Conservation (phyloP, 768 basidiomycete species). For the Basidioascus undulatus region DNA sequence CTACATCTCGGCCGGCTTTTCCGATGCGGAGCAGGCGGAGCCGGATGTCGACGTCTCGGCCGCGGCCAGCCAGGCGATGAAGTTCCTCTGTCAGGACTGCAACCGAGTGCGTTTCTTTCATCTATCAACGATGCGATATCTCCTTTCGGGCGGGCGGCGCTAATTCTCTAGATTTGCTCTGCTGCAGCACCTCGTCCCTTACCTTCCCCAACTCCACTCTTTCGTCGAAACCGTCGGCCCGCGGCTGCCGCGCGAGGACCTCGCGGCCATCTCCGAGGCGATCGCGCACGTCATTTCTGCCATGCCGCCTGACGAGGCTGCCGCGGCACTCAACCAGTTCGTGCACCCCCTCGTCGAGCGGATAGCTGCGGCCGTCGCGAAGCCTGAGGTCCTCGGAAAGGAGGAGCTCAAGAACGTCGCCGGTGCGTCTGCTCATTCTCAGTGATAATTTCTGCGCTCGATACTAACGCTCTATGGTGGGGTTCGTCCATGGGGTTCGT, state of each 20-base stretch:
- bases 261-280: slow-evolving; percentile 78
- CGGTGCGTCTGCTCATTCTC: slow-evolving; percentile 27
- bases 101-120: slow-evolving; percentile 35
- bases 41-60: slow-evolving; percentile 55
- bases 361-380: slow-evolving; percentile 38
- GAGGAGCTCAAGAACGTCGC: slow-evolving; percentile 42
- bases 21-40: slow-evolving; percentile 26
- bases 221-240: slow-evolving; percentile 60
- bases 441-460: background rate
- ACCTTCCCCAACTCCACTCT: slow-evolving; percentile 69
- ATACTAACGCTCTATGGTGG: no score
- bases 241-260: slow-evolving; percentile 64
- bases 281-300: slow-evolving; percentile 84
- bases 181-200: slow-evolving; percentile 61
- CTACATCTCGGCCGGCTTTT: slow-evolving; percentile 80
- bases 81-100: slow-evolving; percentile 92
- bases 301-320: slow-evolving; percentile 74
- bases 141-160: background rate
- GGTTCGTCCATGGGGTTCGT: no score
- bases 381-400: slow-evolving; percentile 25
- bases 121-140: background rate
- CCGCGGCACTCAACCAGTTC: slow-evolving; percentile 65
- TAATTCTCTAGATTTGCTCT: background rate
- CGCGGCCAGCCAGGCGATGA: slow-evolving; percentile 85
- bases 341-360: slow-evolving; percentile 56